phyloP scores from a whole-genome alignment of 2,329 filamentous ascomycete genomes.

The Fulvia fulva region DNA sequence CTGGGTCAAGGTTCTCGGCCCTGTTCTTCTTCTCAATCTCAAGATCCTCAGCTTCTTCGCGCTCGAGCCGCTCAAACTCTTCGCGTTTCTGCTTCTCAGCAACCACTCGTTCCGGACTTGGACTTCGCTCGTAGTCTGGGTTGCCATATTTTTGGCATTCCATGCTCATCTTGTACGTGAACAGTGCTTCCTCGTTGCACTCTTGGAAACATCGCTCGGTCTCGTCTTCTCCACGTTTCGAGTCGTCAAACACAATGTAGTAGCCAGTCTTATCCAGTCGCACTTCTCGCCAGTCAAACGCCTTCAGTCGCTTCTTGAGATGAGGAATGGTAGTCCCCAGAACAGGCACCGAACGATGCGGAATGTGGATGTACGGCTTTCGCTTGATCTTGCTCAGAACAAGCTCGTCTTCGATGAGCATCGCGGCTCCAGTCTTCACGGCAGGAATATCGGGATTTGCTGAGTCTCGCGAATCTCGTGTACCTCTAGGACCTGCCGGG shows the following conservation, averaged over 20 bases:
- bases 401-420: slow-evolving; percentile 61
- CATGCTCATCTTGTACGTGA: slow-evolving; percentile 92
- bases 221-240: slow-evolving; percentile 70
- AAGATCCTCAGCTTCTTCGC: slow-evolving; percentile 74
- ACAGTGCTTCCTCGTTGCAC: slow-evolving; percentile 77
- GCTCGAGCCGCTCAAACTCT: slow-evolving; percentile 62
- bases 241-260: slow-evolving; percentile 85
- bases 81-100: slow-evolving; percentile 55
- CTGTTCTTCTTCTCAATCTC: slow-evolving; percentile 88
- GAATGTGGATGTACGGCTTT: slow-evolving; percentile 86
- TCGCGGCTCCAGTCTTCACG: slow-evolving; percentile 40
- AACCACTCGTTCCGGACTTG: slow-evolving; percentile 48
- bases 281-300: slow-evolving; percentile 75
- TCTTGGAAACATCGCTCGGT: slow-evolving; percentile 73
- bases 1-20: slow-evolving; percentile 86
- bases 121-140: slow-evolving; percentile 56
- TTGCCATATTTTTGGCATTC: slow-evolving; percentile 69
- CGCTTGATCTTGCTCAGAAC: slow-evolving; percentile 67
- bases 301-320: slow-evolving; percentile 82
- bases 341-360: slow-evolving; percentile 81
- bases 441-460: slow-evolving; percentile 21
- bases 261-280: slow-evolving; percentile 82
- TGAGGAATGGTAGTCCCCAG: slow-evolving; percentile 81
- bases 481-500: slow-evolving; percentile 29
- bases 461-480: slow-evolving; percentile 38